phyloP scores from a whole-genome alignment of 1,284 basidiomycete genomes.

The Cryptococcus sp. region DNA sequence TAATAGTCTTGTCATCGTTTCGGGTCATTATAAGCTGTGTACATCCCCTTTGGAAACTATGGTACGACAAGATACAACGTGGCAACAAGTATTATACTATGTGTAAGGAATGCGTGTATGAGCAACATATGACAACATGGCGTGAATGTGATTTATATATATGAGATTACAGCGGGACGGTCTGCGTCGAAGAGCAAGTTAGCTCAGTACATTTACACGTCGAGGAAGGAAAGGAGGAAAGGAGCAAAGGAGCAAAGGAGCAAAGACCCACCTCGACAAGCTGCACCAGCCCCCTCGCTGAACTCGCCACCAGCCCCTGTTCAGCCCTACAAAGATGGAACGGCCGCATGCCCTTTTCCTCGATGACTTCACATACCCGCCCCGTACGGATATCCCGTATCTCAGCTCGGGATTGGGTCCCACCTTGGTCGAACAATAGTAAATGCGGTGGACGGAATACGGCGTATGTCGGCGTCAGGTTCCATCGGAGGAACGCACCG shows the following conservation, averaged over 20 bases:
- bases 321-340: conserved; percentile 18
- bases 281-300: conserved; percentile 28
- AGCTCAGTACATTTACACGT: too few relatives aligned
- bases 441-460: conserved; percentile 34
- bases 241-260: not conserved
- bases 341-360: conserved; percentile 31
- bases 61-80: too few relatives aligned
- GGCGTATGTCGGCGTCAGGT: conserved; percentile 32
- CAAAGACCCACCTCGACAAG: conserved; percentile 37
- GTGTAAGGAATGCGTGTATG: too few relatives aligned
- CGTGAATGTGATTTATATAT: too few relatives aligned
- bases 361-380: conserved; percentile 39
- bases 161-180: too few relatives aligned
- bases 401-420: conserved; percentile 23
- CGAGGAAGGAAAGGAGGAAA: not conserved
- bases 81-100: too few relatives aligned
- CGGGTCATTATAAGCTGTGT: too few relatives aligned
- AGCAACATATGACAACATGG: too few relatives aligned
- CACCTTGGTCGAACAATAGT: conserved; percentile 36
- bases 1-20: too few relatives aligned
- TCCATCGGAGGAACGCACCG: conserved; percentile 39
- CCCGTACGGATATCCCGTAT: conserved; percentile 33
- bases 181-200: too few relatives aligned
- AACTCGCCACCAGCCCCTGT: conserved; percentile 27
- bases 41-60: too few relatives aligned